A percentile compares a stretch with the other conserved stretches of the same genome.
phyloP scores from a whole-genome alignment of 306 rosid genomes.

The Notholithocarpus densiflorus region DNA sequence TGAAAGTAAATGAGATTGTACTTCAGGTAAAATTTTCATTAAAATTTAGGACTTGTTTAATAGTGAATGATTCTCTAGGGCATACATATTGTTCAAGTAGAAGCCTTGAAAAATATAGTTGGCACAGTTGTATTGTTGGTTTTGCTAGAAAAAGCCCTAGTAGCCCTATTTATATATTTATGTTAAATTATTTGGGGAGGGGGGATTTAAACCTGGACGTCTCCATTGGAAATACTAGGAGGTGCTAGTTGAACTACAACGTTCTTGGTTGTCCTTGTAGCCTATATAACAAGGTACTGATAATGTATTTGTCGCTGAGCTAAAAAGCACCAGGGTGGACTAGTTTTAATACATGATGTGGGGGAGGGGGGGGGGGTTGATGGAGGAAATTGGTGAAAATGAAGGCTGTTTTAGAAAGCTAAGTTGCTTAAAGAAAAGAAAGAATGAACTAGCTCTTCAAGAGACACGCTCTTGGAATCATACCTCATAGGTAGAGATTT shows the following conservation, averaged over 20 bases:
- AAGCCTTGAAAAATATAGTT: not conserved
- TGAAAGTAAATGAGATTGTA: slow-evolving; percentile 83
- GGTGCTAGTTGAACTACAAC: too few relatives aligned
- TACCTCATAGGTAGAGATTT: too few relatives aligned
- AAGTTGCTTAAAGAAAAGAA: too few relatives aligned
- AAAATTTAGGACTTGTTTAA: not conserved
- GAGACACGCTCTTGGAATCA: too few relatives aligned
- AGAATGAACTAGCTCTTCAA: too few relatives aligned
- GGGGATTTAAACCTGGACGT: too few relatives aligned
- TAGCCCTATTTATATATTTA: not conserved
- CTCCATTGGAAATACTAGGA: too few relatives aligned
- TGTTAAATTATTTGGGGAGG: too few relatives aligned
- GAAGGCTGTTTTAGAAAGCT: too few relatives aligned
- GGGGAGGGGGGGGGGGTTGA: not conserved
- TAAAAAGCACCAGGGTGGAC: not conserved
- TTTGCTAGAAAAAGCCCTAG: not conserved
- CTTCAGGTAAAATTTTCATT: slow-evolving; percentile 68
- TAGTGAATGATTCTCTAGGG: not conserved
- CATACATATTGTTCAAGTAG: not conserved
- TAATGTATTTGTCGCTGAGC: not conserved
- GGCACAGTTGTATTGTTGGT: not conserved
- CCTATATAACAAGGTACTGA: not conserved
- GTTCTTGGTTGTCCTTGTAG: too few relatives aligned
- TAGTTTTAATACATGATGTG: not conserved
- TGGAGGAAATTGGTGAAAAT: too few relatives aligned